Evolutionary conservation across 1,284 basidiomycete genomes (phyloP), one percentile per base, ranked within the genome.

Genomic region (Sparassis latifolia): DNA sequence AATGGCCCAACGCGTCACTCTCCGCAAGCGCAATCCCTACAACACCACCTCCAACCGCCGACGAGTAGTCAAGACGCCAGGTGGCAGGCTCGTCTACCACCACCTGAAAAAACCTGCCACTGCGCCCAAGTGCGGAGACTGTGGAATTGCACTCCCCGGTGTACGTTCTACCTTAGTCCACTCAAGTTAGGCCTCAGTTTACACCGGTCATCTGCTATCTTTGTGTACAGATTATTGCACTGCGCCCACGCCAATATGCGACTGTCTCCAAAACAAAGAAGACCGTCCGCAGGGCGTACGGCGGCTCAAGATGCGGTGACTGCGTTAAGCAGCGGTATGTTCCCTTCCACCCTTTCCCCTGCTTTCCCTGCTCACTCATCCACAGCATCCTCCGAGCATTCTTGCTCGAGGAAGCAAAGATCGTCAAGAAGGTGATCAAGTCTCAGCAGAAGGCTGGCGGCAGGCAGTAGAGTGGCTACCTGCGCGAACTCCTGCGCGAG

Each of bases 401-500:
- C 86, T 77, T 99, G 57, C 92, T 99, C 52, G 97, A 99, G 80
- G 95, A 99, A 80, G 96, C 96, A 46, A 99, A 98, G 83, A 98
- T 99, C 64, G 96, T 99, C 69, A 99, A 99, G 88, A 90, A 85
- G 76, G 95, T 99, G 60, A 92, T 98, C 80, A 97, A 97, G 82
- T 88, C 87, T 64, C 86, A 88, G 70, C 80, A 78, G 67, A 78
- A 70, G 63, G 60, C 57, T 20, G 62, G 62, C 51, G 63, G 64
- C 52, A 60, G 60, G 59, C 66, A 68, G 64, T 67, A 66, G 58
- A 62, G 51, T 51, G 54, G 41, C 45, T 47, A 33, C 45, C 48
- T 46, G 29, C 48, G 41, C 52, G 53, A 47, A 49, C 50, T 44
- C 58, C 42, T 58, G 20, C 20, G 20, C 20, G 20, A 20, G 1